A percentile compares a stretch with the other conserved stretches of the same genome.
Conservation (phyloP, 2,329 filamentous ascomycete species). For the Ambrosiella beaveri region DNA sequence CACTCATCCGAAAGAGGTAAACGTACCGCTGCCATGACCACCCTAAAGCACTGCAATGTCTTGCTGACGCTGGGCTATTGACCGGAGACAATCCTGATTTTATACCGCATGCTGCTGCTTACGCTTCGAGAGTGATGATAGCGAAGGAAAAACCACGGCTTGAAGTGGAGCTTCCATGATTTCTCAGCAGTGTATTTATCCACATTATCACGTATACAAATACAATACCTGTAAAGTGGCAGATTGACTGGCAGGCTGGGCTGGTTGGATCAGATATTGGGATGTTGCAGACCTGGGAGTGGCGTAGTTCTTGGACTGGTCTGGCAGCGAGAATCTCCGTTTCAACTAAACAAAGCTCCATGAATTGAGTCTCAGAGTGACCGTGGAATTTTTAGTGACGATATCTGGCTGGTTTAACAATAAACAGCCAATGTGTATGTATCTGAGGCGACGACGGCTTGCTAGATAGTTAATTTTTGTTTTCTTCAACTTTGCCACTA, state of each 20-base stretch:
- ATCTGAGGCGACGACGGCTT: not conserved
- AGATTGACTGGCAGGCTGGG: not conserved
- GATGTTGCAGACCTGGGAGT: not conserved
- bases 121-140: too few species aligned
- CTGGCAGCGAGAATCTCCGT: not conserved
- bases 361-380: too few species aligned
- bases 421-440: not conserved
- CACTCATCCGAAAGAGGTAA: not conserved
- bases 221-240: too few species aligned
- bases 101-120: too few species aligned
- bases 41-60: not conserved
- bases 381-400: too few species aligned
- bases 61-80: too few species aligned
- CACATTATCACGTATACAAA: too few species aligned
- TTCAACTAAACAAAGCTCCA: not conserved
- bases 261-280: not conserved
- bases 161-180: too few species aligned
- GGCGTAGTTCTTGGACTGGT: not conserved
- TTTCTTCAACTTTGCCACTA: not conserved
- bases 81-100: too few species aligned
- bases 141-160: too few species aligned
- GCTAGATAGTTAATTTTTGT: not conserved
- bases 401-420: too few species aligned
- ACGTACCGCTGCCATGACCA: not conserved
- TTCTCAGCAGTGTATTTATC: too few species aligned